Percentiles rank a stretch among this genome's conserved stretches.
Conservation (phyloP, 2,329 filamentous ascomycete genomes). For the Teratosphaeria epicoccoides region DNA sequence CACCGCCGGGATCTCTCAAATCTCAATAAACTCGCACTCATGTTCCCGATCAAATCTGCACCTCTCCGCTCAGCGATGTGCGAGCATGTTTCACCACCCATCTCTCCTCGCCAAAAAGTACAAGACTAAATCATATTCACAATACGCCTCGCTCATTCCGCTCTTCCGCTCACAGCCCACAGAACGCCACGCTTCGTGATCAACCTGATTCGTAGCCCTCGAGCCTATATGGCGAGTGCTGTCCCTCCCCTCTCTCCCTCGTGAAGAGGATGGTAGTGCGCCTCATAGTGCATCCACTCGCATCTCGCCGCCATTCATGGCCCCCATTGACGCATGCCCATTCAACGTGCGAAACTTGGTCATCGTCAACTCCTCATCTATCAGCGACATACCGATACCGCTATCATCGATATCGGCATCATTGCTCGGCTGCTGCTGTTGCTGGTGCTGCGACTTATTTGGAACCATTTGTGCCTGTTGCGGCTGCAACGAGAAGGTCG, state of each 20-base stretch:
- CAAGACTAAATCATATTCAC: not conserved
- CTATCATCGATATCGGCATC: conserved; percentile 29
- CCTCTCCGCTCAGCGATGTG: not conserved
- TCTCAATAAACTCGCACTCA: too few relatives aligned
- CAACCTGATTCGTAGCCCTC: not conserved
- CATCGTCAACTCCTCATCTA: conserved; percentile 15
- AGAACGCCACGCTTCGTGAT: not conserved
- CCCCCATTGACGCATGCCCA: not conserved
- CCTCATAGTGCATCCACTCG: not conserved
- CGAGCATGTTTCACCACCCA: not conserved
- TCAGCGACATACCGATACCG: conserved; percentile 28
- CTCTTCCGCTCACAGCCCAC: not conserved
- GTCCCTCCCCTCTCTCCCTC: not conserved
- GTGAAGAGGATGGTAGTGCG: not conserved
- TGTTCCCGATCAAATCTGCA: not conserved
- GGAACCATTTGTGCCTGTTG: conserved; percentile 1
- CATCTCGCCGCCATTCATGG: not conserved
- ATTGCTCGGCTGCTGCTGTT: conserved; percentile 3
- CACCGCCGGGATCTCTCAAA: too few relatives aligned
- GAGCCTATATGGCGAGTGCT: not conserved
- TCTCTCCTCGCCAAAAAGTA: not conserved
- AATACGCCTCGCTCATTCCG: not conserved
- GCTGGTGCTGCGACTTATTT: conserved; percentile 2
- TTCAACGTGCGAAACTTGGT: not conserved
- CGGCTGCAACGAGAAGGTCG: not conserved